Base-by-base conservation (phyloP, 805 yeast species). In the Tetrapisispora namnaoensis region DNA sequence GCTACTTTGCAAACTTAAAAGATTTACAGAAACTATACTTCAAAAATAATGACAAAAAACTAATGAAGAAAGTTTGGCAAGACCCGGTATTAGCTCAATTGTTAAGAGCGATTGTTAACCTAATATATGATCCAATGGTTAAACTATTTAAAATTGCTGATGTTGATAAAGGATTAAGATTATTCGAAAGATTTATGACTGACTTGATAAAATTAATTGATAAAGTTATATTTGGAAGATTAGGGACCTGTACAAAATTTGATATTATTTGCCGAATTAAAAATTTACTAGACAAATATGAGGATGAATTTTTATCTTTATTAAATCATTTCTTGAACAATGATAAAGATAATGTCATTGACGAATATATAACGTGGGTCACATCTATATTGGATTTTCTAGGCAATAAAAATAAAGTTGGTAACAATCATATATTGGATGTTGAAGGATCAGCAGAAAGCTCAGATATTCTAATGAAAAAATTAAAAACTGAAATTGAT, bases 31-130 rank as follows among this genome's bases (percentile, higher is more conserved):
- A 77, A 51, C 65, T 84, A n/a, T 75, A 75, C 53, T 69, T 86
- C 1, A 75, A 93, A 36, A 81, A 78, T 50, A 77, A 79, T 35
- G 99, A 91, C 60, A 89, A 87, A 62, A 79, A 80, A 49, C 68
- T 83, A 40, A 66, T 90, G 71, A 81, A 80, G 56, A 82, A 83
- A 58, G 61, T 90, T 37, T 87, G 96, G 95, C 80, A 79, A 44
- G 95, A 90, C 56, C 88, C 91, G 0, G 86, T 85, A 54, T 69
- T 95, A 42, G 80, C 89, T n/a, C 74, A 74, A 35, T 72, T 91
- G 40, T 70, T 90, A 49, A 84, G 84, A 55, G 86, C 86, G 44
- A 70, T 88, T 28, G 73, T 93, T 42, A 71, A 86, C 2, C 70
- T 85, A 51, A 80, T 86, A 52, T 86, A 84, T 61, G 83, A 82